phyloP scores from a whole-genome alignment of 441 rosid genomes.

The Brassica hybrid region DNA sequence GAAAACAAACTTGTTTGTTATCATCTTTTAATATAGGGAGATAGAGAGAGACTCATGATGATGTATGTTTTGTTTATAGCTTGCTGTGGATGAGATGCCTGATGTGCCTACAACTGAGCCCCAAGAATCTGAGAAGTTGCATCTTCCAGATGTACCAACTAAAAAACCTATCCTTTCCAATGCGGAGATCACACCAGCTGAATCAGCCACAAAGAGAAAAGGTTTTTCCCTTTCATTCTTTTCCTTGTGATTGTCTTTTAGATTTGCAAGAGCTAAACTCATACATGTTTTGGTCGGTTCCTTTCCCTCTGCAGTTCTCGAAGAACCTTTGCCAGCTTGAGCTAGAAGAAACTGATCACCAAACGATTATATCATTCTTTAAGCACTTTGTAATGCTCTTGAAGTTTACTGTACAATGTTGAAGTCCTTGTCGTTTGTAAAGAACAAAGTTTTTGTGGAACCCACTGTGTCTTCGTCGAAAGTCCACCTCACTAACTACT shows the following conservation, averaged over 20 bases:
- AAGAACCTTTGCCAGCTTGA: slow-evolving; percentile 87
- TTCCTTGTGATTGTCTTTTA: neutral
- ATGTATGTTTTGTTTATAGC: slow-evolving; percentile 47
- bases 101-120: slow-evolving; percentile 56
- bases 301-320: slow-evolving; percentile 57
- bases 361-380: slow-evolving; percentile 5
- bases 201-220: slow-evolving; percentile 56
- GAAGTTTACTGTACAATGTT: slow-evolving; percentile 29
- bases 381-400: neutral
- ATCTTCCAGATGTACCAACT: slow-evolving; percentile 87
- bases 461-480: no score
- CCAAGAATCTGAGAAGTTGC: slow-evolving; percentile 57
- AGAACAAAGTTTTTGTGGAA: slow-evolving; percentile 1
- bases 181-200: slow-evolving; percentile 49
- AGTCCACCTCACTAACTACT: no score
- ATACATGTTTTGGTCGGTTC: slow-evolving; percentile 7
- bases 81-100: slow-evolving; percentile 76
- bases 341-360: slow-evolving; percentile 31
- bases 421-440: slow-evolving; percentile 19
- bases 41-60: slow-evolving; percentile 19
- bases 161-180: slow-evolving; percentile 52
- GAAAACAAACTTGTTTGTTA: slow-evolving; percentile 5
- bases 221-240: slow-evolving; percentile 47
- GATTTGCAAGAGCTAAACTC: no score
- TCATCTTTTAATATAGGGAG: slow-evolving; percentile 1